Conservation (phyloP, 495 filamentous ascomycete genomes). For the Durotheca rogersii region DNA sequence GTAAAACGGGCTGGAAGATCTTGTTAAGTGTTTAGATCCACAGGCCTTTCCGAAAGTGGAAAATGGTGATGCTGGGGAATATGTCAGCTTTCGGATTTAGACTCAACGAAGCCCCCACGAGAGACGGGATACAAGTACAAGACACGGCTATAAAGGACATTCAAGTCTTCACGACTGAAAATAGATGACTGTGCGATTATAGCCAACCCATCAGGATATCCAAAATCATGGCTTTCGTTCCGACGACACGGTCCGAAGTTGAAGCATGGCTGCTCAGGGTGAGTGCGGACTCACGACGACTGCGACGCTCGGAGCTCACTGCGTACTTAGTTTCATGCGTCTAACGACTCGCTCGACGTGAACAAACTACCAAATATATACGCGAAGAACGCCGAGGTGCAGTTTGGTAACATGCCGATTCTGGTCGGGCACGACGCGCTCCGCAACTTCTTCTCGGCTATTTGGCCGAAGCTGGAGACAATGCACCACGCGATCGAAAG, state of each 20-base stretch:
- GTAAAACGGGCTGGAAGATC: too few species aligned
- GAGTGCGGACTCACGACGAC: slow-evolving; percentile 1
- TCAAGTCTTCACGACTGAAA: too few species aligned
- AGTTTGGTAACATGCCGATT: slow-evolving; percentile 25
- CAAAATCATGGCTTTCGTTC: slow-evolving; percentile 24
- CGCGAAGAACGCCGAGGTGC: slow-evolving; percentile 15
- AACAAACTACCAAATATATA: slow-evolving; percentile 16
- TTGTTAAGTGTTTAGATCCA: background rate
- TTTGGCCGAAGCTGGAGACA: slow-evolving; percentile 18
- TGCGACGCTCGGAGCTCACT: too few species aligned
- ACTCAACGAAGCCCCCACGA: background rate
- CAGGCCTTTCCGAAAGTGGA: slow-evolving; percentile 24
- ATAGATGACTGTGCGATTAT: too few species aligned
- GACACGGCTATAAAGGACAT: too few species aligned
- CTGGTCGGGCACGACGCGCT: slow-evolving; percentile 15
- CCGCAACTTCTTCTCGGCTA: slow-evolving; percentile 17
- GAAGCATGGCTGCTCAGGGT: slow-evolving; percentile 21
- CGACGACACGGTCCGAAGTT: slow-evolving; percentile 16
- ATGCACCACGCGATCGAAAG: slow-evolving; percentile 31
- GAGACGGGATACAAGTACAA: slow-evolving; percentile 19
- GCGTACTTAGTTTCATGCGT: slow-evolving; percentile 23
- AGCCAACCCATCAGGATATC: background rate
- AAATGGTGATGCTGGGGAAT: slow-evolving; percentile 21
- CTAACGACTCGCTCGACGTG: slow-evolving; percentile 19
- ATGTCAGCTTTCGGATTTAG: slow-evolving; percentile 10